These are phyloP conservation scores for Epichloe brachyelytri DNA, from an alignment of 2,329 filamentous ascomycete species.

Conservation along the genomic window DNA sequence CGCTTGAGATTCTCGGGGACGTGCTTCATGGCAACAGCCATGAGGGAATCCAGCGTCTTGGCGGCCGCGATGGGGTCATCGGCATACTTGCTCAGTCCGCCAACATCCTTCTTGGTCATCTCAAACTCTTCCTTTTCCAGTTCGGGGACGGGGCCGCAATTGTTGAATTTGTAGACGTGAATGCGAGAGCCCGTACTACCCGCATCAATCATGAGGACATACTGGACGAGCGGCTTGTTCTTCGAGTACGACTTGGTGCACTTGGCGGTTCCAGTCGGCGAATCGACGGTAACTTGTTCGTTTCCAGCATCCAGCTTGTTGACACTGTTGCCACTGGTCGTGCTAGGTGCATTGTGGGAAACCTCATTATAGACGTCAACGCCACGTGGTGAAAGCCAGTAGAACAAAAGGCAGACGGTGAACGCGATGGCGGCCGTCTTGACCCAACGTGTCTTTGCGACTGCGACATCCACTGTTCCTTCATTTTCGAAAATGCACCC, in stretches of 20 bases:
- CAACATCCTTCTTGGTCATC: conserved; percentile 78
- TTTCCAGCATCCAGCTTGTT: conserved; percentile 21
- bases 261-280: conserved; percentile 53
- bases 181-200: conserved; percentile 96
- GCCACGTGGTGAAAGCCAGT: conserved; percentile 48
- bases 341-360: conserved; percentile 1
- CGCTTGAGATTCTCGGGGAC: conserved; percentile 81
- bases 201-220: conserved; percentile 97
- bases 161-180: conserved; percentile 98
- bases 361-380: conserved; percentile 37
- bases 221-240: conserved; percentile 89
- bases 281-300: conserved; percentile 40
- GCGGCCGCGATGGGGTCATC: conserved; percentile 79
- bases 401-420: conserved; percentile 47
- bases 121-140: conserved; percentile 87
- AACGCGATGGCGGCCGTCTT: conserved; percentile 52
- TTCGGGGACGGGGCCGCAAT: conserved; percentile 90
- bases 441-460: conserved; percentile 51
- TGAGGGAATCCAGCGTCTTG: conserved; percentile 73
- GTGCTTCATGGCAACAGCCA: conserved; percentile 71
- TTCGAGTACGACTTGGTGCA: conserved; percentile 76
- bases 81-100: conserved; percentile 77
- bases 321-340: background rate
- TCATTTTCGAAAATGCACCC: conserved; percentile 40
- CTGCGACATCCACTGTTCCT: conserved; percentile 48